phyloP scores from a whole-genome alignment of 441 rosid species.

The Jatropha podagrica region DNA sequence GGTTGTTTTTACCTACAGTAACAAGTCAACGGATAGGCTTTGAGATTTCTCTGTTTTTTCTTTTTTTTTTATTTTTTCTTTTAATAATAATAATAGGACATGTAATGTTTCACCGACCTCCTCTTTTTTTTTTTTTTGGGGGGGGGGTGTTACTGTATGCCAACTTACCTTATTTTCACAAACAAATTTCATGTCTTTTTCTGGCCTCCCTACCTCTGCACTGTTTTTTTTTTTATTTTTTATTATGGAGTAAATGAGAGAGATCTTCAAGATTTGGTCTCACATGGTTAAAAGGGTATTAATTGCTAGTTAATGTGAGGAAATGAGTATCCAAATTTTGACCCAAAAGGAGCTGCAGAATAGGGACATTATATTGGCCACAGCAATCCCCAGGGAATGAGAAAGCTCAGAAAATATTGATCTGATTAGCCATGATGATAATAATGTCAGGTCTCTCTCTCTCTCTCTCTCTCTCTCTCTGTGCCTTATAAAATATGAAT shows the following conservation, averaged over 20 bases:
- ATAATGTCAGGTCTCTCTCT: too few species aligned
- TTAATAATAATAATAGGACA: neutral
- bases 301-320: neutral
- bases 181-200: neutral
- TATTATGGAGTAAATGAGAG: constrained; percentile 11
- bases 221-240: constrained; percentile 8
- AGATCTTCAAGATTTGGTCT: constrained; percentile 20
- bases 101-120: too few species aligned
- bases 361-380: constrained; percentile 6
- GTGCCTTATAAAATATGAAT: too few species aligned
- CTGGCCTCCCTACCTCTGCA: neutral
- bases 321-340: neutral
- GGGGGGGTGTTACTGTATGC: constrained; percentile 3
- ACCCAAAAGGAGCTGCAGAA: neutral
- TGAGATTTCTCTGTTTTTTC: neutral
- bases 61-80: neutral
- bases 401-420: neutral
- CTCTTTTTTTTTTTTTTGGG: too few species aligned
- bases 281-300: neutral
- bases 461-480: too few species aligned
- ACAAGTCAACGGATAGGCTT: constrained; percentile 38
- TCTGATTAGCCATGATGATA: too few species aligned
- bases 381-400: constrained; percentile 26
- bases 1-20: constrained; percentile 32
- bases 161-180: constrained; percentile 19